Evolutionary conservation across 495 filamentous ascomycete genomes (phyloP), one percentile per base, ranked within the genome.

Genomic region (Stereocaulon alpinum): DNA sequence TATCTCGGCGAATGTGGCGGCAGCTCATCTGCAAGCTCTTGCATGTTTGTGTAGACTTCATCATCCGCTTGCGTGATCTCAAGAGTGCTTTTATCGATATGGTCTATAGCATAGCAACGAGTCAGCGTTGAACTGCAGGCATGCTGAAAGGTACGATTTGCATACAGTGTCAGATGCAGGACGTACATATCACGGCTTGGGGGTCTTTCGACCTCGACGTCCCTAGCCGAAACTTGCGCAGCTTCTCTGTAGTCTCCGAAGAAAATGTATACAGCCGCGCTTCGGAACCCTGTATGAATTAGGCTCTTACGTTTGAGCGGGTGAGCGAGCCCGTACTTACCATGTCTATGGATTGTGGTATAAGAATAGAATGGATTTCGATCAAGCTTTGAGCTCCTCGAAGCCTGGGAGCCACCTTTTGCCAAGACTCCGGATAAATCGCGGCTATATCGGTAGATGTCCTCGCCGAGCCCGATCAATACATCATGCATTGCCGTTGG

Each of bases 161-260:
- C 59, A 40, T 60, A 64, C 55, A 34, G 18, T 42, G 44, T 54
- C 22, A 63, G 18, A 48, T 48, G 57, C 43, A 43, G 50, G 67
- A 77, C 84, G 73, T 88, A 96, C 93, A 96, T 60, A 98, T 91
- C 64, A 92, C 80, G 58, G 91, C 93, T 76, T 96, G 91, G 1
- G 91, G 84, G 43, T 86, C 82, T 65, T 85, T 90, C n/a, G 88
- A 82, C 62, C 93, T 79, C 27, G 91, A 96, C 7, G 93, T 96
- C 12, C 84, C 80, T 11, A 98, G 77, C 41, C 93, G 88, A 75
- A 98, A 97, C 70, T 95, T 96, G 68, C 87, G 85, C 58, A 98
- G 80, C 68, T 87, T 82, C 64, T 88, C 84, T 72, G 83, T 88
- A 29, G 89, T 96, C 72, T 91, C 88, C 47, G 84, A 78, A 37